Percentiles rank a stretch among this genome's conserved stretches.
phyloP scores from a whole-genome alignment of 768 basidiomycete genomes.

The Boletus subcaerulescens region DNA sequence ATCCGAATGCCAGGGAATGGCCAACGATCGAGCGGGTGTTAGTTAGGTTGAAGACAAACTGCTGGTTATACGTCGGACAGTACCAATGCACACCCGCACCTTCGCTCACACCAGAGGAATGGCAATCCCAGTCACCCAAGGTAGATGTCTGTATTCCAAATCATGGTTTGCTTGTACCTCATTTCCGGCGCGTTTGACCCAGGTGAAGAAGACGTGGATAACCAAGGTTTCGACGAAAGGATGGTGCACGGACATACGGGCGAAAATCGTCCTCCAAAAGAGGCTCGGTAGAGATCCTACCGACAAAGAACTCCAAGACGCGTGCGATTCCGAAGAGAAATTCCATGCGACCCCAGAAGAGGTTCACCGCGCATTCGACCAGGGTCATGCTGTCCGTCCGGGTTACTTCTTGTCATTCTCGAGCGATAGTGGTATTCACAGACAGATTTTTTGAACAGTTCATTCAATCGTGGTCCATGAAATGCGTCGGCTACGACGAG shows the following conservation, averaged over 20 bases:
- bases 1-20: background rate
- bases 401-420: too few species aligned
- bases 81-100: slow-evolving; percentile 11
- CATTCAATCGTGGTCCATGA: slow-evolving; percentile 17
- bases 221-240: slow-evolving; percentile 12
- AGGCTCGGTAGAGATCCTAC: slow-evolving; percentile 15
- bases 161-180: background rate
- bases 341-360: slow-evolving; percentile 11
- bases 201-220: slow-evolving; percentile 22
- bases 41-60: slow-evolving; percentile 10
- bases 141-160: background rate
- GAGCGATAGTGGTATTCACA: background rate
- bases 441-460: background rate
- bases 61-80: slow-evolving; percentile 21
- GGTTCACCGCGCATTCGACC: slow-evolving; percentile 15
- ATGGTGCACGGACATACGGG: slow-evolving; percentile 12
- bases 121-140: slow-evolving; percentile 16
- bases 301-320: background rate
- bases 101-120: slow-evolving; percentile 11
- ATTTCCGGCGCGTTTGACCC: background rate
- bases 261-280: slow-evolving; percentile 17
- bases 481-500: slow-evolving; percentile 22
- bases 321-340: slow-evolving; percentile 3
- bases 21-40: background rate
- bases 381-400: slow-evolving; percentile 8